Evolutionary conservation across 306 rosid species (phyloP).

Genomic region (Purshia tridentata): DNA sequence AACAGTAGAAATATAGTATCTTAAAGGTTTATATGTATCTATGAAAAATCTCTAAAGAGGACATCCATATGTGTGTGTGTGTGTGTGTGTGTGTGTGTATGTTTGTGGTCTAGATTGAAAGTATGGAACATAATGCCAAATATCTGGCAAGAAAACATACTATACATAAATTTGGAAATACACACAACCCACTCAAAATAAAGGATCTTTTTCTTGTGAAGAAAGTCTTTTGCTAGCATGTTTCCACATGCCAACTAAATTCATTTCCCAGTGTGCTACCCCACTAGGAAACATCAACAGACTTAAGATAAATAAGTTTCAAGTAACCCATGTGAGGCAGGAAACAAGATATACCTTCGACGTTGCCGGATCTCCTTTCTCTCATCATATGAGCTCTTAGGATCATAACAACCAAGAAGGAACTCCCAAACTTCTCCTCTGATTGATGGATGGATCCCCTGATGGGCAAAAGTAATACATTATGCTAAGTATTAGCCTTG

Average conservation of each 20-base stretch:
- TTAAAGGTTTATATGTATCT: neutral
- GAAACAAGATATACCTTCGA: conserved; percentile 56
- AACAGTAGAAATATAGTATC: neutral
- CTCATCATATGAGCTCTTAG: conserved; percentile 85
- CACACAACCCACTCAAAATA: neutral
- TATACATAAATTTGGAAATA: neutral
- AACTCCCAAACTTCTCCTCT: conserved; percentile 99
- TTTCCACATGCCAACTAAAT: conserved; percentile 5
- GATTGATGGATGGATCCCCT: conserved; percentile 97
- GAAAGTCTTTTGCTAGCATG: neutral
- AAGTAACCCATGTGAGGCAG: conserved; percentile 1
- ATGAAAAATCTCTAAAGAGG: neutral
- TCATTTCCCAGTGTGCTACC: neutral
- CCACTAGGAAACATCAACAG: neutral
- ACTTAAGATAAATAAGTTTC: neutral
- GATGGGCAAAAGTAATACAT: conserved; percentile 22
- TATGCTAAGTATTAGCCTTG: conserved; percentile 16
- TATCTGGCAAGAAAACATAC: neutral
- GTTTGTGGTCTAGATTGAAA: no score
- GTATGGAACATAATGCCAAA: no score
- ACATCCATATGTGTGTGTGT: neutral
- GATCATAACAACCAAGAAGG: conserved; percentile 91
- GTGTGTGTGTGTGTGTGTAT: neutral
- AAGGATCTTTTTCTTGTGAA: neutral
- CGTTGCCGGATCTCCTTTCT: conserved; percentile 68